Percentiles rank a stretch among this genome's conserved stretches.
These are phyloP conservation scores for Lupinus albus DNA, from an alignment of 306 rosid species.

Conservation along the genomic window DNA sequence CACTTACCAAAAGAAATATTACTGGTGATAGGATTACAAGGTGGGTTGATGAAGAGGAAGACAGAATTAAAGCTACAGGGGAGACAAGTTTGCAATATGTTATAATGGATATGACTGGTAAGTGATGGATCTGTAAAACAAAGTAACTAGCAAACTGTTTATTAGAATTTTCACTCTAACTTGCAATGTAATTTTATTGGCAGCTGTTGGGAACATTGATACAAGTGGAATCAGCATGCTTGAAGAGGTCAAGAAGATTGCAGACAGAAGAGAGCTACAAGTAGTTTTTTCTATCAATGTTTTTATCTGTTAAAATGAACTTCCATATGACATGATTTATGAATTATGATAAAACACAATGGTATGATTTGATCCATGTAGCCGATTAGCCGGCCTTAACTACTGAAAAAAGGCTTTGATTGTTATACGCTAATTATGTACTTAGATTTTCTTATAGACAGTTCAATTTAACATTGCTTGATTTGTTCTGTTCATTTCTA, in stretches of 20 bases:
- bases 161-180: conserved; percentile 18
- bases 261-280: conserved; percentile 78
- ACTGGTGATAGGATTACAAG: conserved; percentile 67
- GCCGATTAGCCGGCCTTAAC: neutral
- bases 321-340: neutral
- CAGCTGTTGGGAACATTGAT: conserved; percentile 96
- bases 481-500: neutral
- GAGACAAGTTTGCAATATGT: conserved; percentile 75
- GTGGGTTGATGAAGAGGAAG: conserved; percentile 98
- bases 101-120: conserved; percentile 81
- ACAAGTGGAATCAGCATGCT: conserved; percentile 97
- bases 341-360: neutral
- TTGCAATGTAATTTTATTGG: conserved; percentile 25
- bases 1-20: conserved; percentile 4
- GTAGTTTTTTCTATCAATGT: conserved; percentile 44
- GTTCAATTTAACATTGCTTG: conserved; percentile 14
- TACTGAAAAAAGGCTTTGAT: neutral
- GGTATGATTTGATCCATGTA: neutral
- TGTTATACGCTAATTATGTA: conserved; percentile 7
- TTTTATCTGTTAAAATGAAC: neutral
- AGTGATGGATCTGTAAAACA: conserved; percentile 13
- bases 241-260: conserved; percentile 74
- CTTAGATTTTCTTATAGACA: neutral
- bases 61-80: conserved; percentile 61
- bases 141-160: neutral